Evolutionary conservation across 345 rosid species (phyloP).

Genomic region (Arabidopsis thaliana): DNA sequence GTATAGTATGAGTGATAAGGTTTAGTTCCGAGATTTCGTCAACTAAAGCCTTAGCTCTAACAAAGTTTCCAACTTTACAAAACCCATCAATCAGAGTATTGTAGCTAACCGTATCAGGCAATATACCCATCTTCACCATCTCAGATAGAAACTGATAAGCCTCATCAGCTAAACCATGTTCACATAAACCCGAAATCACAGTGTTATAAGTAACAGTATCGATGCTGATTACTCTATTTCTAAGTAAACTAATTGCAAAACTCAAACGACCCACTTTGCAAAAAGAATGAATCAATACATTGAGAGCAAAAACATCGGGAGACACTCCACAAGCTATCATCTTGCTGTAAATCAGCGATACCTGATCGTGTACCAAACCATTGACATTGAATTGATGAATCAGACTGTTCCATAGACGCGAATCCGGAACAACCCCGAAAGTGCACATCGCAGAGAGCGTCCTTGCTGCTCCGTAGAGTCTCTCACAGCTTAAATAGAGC

Average conservation of each 20-base stretch:
- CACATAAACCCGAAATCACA: slow-evolving; percentile 80
- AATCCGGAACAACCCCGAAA: slow-evolving; percentile 53
- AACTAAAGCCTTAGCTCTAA: slow-evolving; percentile 58
- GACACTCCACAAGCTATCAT: slow-evolving; percentile 69
- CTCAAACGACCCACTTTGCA: slow-evolving; percentile 71
- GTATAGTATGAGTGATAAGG: slow-evolving; percentile 71
- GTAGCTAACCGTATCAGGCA: slow-evolving; percentile 69
- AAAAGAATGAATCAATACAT: slow-evolving; percentile 77
- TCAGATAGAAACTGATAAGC: slow-evolving; percentile 68
- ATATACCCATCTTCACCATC: slow-evolving; percentile 71
- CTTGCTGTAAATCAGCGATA: slow-evolving; percentile 61
- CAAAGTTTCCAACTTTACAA: slow-evolving; percentile 70
- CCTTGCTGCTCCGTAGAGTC: slow-evolving; percentile 61
- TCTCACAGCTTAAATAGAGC: slow-evolving; percentile 65
- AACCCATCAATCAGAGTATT: slow-evolving; percentile 80
- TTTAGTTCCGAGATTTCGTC: slow-evolving; percentile 64
- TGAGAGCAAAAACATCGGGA: slow-evolving; percentile 67
- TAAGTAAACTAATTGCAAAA: slow-evolving; percentile 62
- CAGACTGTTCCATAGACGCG: slow-evolving; percentile 64
- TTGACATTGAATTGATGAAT: slow-evolving; percentile 62
- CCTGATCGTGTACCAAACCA: slow-evolving; percentile 76
- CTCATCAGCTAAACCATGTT: slow-evolving; percentile 59
- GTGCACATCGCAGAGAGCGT: slow-evolving; percentile 69
- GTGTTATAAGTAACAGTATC: slow-evolving; percentile 81
- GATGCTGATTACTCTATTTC: slow-evolving; percentile 50